Percentiles rank a stretch among this genome's conserved stretches.
These are phyloP conservation scores for Vachellia collinsii DNA, from an alignment of 306 rosid genomes.

Conservation along the genomic window DNA sequence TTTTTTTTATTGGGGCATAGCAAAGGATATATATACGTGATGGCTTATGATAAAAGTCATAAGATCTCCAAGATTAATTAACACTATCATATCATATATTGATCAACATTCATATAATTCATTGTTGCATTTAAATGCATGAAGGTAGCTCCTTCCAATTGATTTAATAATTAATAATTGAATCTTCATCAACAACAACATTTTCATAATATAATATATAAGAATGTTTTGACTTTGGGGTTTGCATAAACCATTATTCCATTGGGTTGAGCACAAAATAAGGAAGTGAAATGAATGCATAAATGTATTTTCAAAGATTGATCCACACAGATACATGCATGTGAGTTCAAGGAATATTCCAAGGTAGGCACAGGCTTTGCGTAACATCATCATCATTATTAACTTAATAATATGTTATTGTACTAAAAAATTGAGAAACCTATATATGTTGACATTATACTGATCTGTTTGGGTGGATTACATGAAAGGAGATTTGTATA, in stretches of 20 bases:
- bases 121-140: not conserved
- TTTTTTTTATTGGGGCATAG: not conserved
- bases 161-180: not conserved
- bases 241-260: not conserved
- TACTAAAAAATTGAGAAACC: too few relatives aligned
- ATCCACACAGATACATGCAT: not conserved
- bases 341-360: not conserved
- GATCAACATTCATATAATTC: not conserved
- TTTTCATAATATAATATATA: too few relatives aligned
- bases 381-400: not conserved
- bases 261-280: not conserved
- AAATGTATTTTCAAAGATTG: not conserved
- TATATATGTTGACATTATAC: too few relatives aligned
- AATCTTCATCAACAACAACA: not conserved
- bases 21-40: not conserved
- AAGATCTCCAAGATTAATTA: not conserved
- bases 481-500: too few relatives aligned
- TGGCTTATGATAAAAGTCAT: not conserved
- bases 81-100: not conserved
- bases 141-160: not conserved
- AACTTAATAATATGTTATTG: too few relatives aligned
- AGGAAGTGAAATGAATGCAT: not conserved
- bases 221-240: not conserved
- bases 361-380: not conserved
- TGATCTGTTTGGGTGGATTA: too few relatives aligned